A percentile compares a stretch with the other conserved stretches of the same genome.
These are phyloP conservation scores for Colletotrichum sp. DNA, from an alignment of 2,329 filamentous ascomycete species.

Conservation along the genomic window DNA sequence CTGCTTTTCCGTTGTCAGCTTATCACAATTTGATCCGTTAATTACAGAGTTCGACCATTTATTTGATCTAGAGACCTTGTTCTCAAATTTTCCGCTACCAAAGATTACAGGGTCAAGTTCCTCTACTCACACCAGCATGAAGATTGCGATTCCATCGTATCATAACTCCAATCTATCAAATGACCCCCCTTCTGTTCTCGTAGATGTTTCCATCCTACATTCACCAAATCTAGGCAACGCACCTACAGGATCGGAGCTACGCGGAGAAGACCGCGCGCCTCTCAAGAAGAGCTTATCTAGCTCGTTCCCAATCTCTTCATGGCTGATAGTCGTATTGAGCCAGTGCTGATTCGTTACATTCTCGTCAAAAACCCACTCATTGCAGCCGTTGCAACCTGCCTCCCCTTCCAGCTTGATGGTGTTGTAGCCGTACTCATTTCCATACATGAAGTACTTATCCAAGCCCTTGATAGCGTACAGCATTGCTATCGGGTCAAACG, in stretches of 20 bases:
- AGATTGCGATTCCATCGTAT: neutral
- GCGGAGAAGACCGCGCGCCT: conserved; percentile 24
- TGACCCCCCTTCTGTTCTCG: too few species aligned
- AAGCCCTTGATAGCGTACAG: conserved; percentile 43
- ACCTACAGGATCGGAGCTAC: neutral
- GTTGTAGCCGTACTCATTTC: conserved; percentile 45
- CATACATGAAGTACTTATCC: conserved; percentile 37
- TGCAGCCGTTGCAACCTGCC: conserved; percentile 37
- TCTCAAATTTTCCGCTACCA: too few species aligned
- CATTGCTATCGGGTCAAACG: conserved; percentile 47
- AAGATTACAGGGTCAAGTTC: too few species aligned
- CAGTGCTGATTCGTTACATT: conserved; percentile 42
- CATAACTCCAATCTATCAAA: neutral
- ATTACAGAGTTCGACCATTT: too few species aligned
- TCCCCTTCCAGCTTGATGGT: conserved; percentile 27
- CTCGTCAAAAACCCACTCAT: conserved; percentile 45
- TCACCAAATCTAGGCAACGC: neutral
- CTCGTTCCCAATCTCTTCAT: conserved; percentile 29
- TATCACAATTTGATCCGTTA: neutral
- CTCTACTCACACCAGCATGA: neutral
- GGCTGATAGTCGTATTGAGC: conserved; percentile 34
- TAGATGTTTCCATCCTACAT: neutral
- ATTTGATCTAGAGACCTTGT: neutral
- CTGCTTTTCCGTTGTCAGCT: neutral
- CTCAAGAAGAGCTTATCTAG: conserved; percentile 32